Conservation (phyloP, 2,329 filamentous ascomycete species). For the Alternaria sp. region DNA sequence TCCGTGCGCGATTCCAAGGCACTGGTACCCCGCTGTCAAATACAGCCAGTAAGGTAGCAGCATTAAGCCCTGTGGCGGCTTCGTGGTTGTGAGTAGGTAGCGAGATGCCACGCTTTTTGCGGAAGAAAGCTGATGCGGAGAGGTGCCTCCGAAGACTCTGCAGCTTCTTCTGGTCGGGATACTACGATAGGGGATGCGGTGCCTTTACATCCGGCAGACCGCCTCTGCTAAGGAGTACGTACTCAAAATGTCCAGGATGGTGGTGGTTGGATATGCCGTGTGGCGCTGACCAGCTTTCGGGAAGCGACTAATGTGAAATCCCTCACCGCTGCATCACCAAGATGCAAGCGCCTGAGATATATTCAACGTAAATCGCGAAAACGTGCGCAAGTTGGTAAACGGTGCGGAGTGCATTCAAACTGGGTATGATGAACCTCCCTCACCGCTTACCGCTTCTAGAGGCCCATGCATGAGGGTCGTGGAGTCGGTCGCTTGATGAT, state of each 20-base stretch:
- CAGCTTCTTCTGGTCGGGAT: constrained; percentile 24
- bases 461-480: constrained; percentile 19
- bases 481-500: constrained; percentile 18
- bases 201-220: constrained; percentile 36
- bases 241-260: constrained; percentile 15
- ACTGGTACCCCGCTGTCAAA: constrained; percentile 7
- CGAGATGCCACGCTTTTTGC: constrained; percentile 17
- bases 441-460: constrained; percentile 26
- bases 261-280: constrained; percentile 14
- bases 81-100: constrained; percentile 25
- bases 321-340: constrained; percentile 26
- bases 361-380: constrained; percentile 8
- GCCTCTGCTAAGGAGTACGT: constrained; percentile 18
- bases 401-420: background rate
- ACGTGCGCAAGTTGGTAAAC: constrained; percentile 2
- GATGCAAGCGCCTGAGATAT: constrained; percentile 13
- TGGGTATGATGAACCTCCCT: constrained; percentile 4
- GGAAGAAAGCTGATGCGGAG: constrained; percentile 22
- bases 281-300: constrained; percentile 10
- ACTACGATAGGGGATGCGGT: constrained; percentile 25
- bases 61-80: constrained; percentile 22
- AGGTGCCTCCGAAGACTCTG: constrained; percentile 34
- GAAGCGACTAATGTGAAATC: constrained; percentile 12
- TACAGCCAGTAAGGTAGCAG: constrained; percentile 20
- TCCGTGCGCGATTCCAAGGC: constrained; percentile 20